These are phyloP conservation scores for Penicillium antarcticum DNA, from an alignment of 495 filamentous ascomycete genomes.

Conservation along the genomic window DNA sequence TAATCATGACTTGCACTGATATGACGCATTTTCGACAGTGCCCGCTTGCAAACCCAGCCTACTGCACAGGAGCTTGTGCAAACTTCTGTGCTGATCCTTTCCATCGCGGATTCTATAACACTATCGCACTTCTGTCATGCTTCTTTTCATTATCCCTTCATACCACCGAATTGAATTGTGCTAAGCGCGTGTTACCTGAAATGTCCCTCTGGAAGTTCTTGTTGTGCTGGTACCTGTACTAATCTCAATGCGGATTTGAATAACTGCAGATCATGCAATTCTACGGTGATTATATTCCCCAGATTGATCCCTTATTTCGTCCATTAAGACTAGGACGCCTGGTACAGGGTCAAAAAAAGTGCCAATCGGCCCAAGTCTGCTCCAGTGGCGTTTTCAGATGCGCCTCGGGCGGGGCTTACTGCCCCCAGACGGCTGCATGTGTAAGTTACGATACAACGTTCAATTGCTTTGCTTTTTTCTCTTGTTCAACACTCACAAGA, in stretches of 20 bases:
- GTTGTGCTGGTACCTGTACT: neutral
- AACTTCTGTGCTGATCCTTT: neutral
- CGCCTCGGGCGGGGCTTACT: neutral
- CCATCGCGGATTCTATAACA: neutral
- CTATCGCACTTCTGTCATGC: neutral
- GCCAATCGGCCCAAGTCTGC: neutral
- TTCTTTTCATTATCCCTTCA: too few relatives aligned
- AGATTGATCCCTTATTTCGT: neutral
- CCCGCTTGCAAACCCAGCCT: neutral
- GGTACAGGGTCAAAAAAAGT: neutral
- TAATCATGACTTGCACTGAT: too few relatives aligned
- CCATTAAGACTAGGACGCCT: too few relatives aligned
- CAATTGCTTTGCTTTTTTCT: neutral
- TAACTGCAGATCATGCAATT: constrained; percentile 1
- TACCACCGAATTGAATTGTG: too few relatives aligned
- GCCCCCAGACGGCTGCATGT: neutral
- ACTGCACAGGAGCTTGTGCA: constrained; percentile 1
- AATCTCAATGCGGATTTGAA: neutral
- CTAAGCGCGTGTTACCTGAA: neutral
- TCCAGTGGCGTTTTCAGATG: neutral
- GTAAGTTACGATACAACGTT: neutral
- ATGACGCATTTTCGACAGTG: too few relatives aligned
- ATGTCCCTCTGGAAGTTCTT: neutral
- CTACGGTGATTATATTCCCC: neutral
- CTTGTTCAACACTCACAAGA: neutral